Evolutionary conservation across 2,329 filamentous ascomycete genomes (phyloP), one percentile per base, ranked within the genome.

Genomic region (Kalmusia sp.): DNA sequence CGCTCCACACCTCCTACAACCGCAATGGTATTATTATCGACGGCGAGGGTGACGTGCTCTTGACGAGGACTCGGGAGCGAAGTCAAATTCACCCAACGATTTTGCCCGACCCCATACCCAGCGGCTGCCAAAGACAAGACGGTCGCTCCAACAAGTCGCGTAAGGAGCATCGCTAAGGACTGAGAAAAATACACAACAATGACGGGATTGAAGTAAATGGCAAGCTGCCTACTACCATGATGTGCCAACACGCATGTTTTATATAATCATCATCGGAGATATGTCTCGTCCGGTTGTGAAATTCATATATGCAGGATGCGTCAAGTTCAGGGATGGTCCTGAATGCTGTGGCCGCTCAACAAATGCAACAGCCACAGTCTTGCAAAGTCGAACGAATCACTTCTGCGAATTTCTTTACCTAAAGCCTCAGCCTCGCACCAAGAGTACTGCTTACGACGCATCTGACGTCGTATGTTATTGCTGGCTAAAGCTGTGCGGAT

Each of bases 1-100:
- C 27, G 43, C 7, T 33, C 27, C 8, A 55, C 37, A 14, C 52
- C 52, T 6, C 52, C 52, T n/a, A 55, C 11, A 9, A 55, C 37
- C 1, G 31, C 52, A 17, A 55, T 51, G 17, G 46, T 54, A 6
- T 33, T 22, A 33, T 54, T 22, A 6, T 43, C n/a, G 19, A 54
- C 35, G n/a, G 37, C 37, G 8, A 54, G 46, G 6, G 51, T 54
- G 9, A 9, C 21, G 28, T 54, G 51, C 14, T 54, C 51, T 30
- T 54, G 51, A 8, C 44, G 44, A 19, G 31, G 44, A 19, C 5
- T 19, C 9, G 44, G 33, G 3, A 47, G 44, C 6, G 31, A 37
- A 9, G 44, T 37, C 15, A 47, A 14, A 9, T 47, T 47, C 2
- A 47, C 44, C 44, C 44, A 47, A 33, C 14, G 38, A 40, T 40